Evolutionary conservation across 1,284 basidiomycete species (phyloP), one percentile per base, ranked within the genome.

Genomic region (Tremellales sp.): DNA sequence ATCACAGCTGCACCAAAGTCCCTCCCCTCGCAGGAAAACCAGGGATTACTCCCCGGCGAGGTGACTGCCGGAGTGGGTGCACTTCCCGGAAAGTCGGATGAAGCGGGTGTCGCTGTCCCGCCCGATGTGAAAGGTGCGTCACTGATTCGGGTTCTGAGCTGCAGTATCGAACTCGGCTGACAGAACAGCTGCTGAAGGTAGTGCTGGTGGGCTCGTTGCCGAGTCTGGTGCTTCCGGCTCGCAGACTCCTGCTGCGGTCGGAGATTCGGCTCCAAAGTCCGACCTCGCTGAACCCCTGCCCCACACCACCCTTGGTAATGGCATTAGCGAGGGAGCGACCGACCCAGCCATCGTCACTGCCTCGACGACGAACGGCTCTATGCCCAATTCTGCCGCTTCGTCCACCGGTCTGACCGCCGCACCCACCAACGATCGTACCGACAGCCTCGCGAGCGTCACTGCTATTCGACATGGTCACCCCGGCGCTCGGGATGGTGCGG

Each of bases 51-150:
- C 24, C 60, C 62, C 10, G 61, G 61, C 17, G 61, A 61, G 26
- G 48, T 48, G n/a, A 54, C 56, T 15, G 52, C 29, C 7, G 76
- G 76, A 17, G 71, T 73, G 8, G 75, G 75, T 4, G 64, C 73
- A 3, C 62, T 76, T n/a, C 74, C 73, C 3, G 74, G 74, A 5
- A 50, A 57, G 17, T 49, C 65, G 43, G 61, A 53, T 36, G 75
- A 76, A 50, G 48, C 54, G 4, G 65, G 64, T 10, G 74, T 74
- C 21, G 65, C 73, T 6, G 63, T 67, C 47, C 58, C 75, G 19
- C 75, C 78, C 8, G 71, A 76, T 13, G 74, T 51, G 24, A 39
- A 37, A 17, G 40, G 45, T 47, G 27, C 46, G 25, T 44, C 25
- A n/a, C n/a, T n/a, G n/a, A n/a, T n/a, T n/a, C 12, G 26, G 15